A percentile compares a stretch with the other conserved stretches of the same genome.
These are phyloP conservation scores for Tolypocladium endophyticum DNA, from an alignment of 2,329 filamentous ascomycete species.

Conservation along the genomic window DNA sequence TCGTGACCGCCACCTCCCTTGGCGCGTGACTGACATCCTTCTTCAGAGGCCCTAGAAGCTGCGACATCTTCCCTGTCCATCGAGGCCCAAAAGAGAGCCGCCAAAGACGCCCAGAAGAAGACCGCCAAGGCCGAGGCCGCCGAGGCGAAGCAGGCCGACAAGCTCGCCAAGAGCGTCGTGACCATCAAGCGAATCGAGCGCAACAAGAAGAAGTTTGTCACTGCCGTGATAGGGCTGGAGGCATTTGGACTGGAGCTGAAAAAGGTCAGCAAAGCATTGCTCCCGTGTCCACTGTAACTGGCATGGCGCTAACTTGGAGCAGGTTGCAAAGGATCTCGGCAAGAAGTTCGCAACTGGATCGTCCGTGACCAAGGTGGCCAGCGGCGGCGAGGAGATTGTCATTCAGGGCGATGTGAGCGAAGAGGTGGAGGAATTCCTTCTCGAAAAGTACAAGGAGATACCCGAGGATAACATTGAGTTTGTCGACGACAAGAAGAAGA, in stretches of 20 bases:
- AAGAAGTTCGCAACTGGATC: slow-evolving; percentile 97
- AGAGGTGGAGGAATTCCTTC: slow-evolving; percentile 83
- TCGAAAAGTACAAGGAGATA: slow-evolving; percentile 81
- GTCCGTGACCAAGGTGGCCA: slow-evolving; percentile 79
- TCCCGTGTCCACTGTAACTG: not conserved
- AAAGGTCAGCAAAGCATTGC: slow-evolving; percentile 41
- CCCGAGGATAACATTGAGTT: slow-evolving; percentile 93
- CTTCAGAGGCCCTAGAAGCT: slow-evolving; percentile 65
- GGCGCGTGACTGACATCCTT: not conserved
- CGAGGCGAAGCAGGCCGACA: slow-evolving; percentile 73
- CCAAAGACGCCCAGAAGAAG: slow-evolving; percentile 95
- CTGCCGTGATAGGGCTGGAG: slow-evolving; percentile 82
- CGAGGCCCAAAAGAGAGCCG: slow-evolving; percentile 86
- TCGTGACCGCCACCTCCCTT: not conserved
- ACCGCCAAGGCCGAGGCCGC: slow-evolving; percentile 84
- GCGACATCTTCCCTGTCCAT: slow-evolving; percentile 79
- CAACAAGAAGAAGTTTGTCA: slow-evolving; percentile 96
- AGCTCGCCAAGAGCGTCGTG: slow-evolving; percentile 71
- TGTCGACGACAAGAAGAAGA: slow-evolving; percentile 94
- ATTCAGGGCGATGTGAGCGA: slow-evolving; percentile 95
- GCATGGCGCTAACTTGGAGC: not conserved
- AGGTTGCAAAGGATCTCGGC: slow-evolving; percentile 84
- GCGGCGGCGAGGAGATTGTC: slow-evolving; percentile 89
- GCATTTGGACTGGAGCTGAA: slow-evolving; percentile 87
- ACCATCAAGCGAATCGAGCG: slow-evolving; percentile 95